Conservation (phyloP, 371 early-diverging fungal genomes). For the Mucor velutinosus region DNA sequence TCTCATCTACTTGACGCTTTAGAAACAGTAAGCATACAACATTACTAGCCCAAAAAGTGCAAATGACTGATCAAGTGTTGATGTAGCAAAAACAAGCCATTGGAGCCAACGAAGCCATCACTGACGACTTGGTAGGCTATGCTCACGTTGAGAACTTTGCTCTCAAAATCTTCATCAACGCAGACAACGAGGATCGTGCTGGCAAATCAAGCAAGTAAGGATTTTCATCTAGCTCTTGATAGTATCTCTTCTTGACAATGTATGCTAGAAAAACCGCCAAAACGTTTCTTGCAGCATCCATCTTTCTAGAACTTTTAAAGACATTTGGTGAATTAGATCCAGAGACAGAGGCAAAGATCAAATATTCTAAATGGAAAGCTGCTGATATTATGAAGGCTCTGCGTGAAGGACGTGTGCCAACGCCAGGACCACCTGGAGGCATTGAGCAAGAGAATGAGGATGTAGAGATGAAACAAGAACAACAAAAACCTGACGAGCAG, state of each 20-base stretch:
- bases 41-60: background rate
- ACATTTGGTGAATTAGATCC: slow-evolving; percentile 80
- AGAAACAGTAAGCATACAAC: slow-evolving; percentile 61
- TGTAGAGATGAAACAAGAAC: slow-evolving; percentile 1
- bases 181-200: slow-evolving; percentile 91
- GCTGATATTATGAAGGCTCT: slow-evolving; percentile 91
- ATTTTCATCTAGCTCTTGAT: no score
- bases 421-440: slow-evolving; percentile 63
- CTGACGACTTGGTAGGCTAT: slow-evolving; percentile 77
- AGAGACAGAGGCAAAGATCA: slow-evolving; percentile 85
- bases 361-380: slow-evolving; percentile 95
- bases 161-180: slow-evolving; percentile 84
- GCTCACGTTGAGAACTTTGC: slow-evolving; percentile 92
- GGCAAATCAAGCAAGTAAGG: slow-evolving; percentile 76
- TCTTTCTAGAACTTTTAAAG: slow-evolving; percentile 80
- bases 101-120: slow-evolving; percentile 70
- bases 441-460: slow-evolving; percentile 15
- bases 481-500: background rate
- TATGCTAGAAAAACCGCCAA: slow-evolving; percentile 77
- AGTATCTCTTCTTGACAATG: background rate
- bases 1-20: slow-evolving; percentile 71
- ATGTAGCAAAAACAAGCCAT: slow-evolving; percentile 70
- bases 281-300: slow-evolving; percentile 82
- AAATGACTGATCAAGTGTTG: background rate
- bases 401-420: slow-evolving; percentile 82